phyloP scores from a whole-genome alignment of 495 filamentous ascomycete species.

The Entonaema liquescens region DNA sequence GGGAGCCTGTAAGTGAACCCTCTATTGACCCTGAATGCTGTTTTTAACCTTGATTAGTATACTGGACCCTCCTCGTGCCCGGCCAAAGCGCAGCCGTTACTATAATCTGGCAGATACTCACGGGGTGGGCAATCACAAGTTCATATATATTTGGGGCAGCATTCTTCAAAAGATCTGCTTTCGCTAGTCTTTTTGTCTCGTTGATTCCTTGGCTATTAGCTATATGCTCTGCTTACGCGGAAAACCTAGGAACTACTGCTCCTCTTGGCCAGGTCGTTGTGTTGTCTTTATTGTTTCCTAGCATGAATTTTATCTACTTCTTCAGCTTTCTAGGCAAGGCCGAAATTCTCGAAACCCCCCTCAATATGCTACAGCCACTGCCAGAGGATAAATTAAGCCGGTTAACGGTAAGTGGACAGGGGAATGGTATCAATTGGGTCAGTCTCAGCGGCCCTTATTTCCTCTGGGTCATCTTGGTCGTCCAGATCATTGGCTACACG shows the following conservation, averaged over 20 bases:
- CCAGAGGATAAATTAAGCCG: too few species aligned
- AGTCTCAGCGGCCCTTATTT: slow-evolving; percentile 61
- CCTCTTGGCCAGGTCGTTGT: slow-evolving; percentile 59
- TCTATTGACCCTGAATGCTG: slow-evolving; percentile 53
- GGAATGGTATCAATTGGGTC: slow-evolving; percentile 35
- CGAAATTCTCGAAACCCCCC: slow-evolving; percentile 58
- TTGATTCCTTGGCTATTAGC: slow-evolving; percentile 66
- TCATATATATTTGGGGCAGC: slow-evolving; percentile 68
- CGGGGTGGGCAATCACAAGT: slow-evolving; percentile 65
- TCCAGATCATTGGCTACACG: slow-evolving; percentile 71
- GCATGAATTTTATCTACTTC: slow-evolving; percentile 74
- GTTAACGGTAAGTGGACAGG: not conserved
- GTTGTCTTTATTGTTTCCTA: slow-evolving; percentile 68
- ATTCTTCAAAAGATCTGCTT: slow-evolving; percentile 72
- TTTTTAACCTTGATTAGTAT: slow-evolving; percentile 57
- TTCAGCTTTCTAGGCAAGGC: slow-evolving; percentile 65
- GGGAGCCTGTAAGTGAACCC: slow-evolving; percentile 33
- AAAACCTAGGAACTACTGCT: slow-evolving; percentile 22
- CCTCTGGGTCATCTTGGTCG: slow-evolving; percentile 65
- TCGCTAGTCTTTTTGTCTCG: slow-evolving; percentile 67
- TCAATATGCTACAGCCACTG: slow-evolving; percentile 60
- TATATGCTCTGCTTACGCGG: slow-evolving; percentile 60
- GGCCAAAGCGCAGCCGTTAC: slow-evolving; percentile 60
- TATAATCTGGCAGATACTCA: slow-evolving; percentile 63
- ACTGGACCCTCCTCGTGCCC: slow-evolving; percentile 61